A percentile compares a stretch with the other conserved stretches of the same genome.
Conservation (phyloP, 768 basidiomycete species). For the Rhizopogon vulgaris region DNA sequence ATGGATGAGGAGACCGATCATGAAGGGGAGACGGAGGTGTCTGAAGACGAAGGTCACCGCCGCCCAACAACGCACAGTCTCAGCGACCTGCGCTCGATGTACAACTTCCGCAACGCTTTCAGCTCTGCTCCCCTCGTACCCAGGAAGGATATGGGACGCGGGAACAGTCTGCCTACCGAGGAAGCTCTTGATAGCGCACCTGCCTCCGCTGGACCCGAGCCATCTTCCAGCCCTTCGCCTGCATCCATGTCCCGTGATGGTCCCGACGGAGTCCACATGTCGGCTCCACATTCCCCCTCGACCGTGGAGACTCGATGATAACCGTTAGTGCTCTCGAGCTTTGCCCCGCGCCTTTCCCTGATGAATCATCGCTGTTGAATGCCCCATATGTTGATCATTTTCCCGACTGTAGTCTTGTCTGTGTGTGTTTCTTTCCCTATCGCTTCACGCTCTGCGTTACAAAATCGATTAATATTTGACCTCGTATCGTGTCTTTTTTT, state of each 20-base stretch:
- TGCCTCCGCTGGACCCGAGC: neutral
- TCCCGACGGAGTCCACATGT: neutral
- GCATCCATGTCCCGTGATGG: neutral
- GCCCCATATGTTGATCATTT: conserved; percentile 1
- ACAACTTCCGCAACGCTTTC: conserved; percentile 17
- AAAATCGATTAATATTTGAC: conserved; percentile 1
- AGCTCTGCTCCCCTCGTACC: neutral
- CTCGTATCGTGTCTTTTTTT: conserved; percentile 19
- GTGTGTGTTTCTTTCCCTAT: neutral
- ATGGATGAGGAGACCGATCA: conserved; percentile 26
- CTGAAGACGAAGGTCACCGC: conserved; percentile 22
- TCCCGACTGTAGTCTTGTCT: neutral
- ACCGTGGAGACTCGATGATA: neutral
- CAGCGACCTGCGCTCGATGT: conserved; percentile 23
- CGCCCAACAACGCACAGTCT: conserved; percentile 9
- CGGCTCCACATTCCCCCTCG: neutral
- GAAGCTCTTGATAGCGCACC: neutral
- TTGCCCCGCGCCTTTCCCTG: neutral
- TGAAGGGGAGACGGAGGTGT: conserved; percentile 25
- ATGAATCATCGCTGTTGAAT: neutral
- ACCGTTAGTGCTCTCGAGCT: neutral
- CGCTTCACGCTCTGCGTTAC: neutral
- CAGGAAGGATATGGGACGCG: neutral
- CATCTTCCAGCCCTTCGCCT: neutral
- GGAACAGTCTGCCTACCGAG: neutral